Percentiles rank a stretch among this genome's conserved stretches.
These are phyloP conservation scores for Areca catechu DNA, from an alignment of 176 grass and related monocot genomes.

Conservation along the genomic window DNA sequence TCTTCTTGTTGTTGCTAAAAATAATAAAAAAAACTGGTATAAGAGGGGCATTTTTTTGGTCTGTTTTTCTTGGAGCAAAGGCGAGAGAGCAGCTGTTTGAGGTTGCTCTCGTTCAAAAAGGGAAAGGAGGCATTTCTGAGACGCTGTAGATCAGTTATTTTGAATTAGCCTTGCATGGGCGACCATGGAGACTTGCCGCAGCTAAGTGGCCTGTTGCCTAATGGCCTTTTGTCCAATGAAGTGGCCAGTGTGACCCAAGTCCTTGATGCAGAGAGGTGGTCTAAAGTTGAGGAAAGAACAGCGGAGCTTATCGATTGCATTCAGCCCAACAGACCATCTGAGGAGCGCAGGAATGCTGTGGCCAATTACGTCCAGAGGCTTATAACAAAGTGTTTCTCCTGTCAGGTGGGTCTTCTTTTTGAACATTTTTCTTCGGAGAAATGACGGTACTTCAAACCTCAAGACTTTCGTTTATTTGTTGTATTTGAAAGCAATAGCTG, in stretches of 20 bases:
- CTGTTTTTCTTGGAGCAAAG: too few species aligned
- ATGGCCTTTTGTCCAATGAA: slow-evolving; percentile 66
- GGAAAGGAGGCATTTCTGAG: background rate
- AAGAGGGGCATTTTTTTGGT: too few species aligned
- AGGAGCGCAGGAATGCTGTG: slow-evolving; percentile 53
- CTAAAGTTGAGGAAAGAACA: slow-evolving; percentile 46
- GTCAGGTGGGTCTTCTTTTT: slow-evolving; percentile 31
- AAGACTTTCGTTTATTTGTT: background rate
- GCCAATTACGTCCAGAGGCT: slow-evolving; percentile 57
- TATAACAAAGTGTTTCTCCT: slow-evolving; percentile 66
- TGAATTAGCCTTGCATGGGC: slow-evolving; percentile 5
- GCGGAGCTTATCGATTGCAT: slow-evolving; percentile 59
- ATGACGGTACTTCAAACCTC: too few species aligned
- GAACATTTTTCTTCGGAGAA: too few species aligned
- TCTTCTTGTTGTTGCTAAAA: too few species aligned
- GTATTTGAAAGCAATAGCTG: too few species aligned
- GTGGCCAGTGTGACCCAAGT: slow-evolving; percentile 30
- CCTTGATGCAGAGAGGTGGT: slow-evolving; percentile 56
- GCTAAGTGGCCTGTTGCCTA: slow-evolving; percentile 40
- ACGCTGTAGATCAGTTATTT: background rate
- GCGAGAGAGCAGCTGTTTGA: background rate
- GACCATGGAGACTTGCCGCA: slow-evolving; percentile 17
- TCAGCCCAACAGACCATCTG: slow-evolving; percentile 68
- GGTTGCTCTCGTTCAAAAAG: background rate
- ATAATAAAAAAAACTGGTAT: too few species aligned